Percentiles rank a stretch among this genome's conserved stretches.
Conservation (phyloP, 352 stramenopile genomes). For the Phytophthora fragariaefolia region DNA sequence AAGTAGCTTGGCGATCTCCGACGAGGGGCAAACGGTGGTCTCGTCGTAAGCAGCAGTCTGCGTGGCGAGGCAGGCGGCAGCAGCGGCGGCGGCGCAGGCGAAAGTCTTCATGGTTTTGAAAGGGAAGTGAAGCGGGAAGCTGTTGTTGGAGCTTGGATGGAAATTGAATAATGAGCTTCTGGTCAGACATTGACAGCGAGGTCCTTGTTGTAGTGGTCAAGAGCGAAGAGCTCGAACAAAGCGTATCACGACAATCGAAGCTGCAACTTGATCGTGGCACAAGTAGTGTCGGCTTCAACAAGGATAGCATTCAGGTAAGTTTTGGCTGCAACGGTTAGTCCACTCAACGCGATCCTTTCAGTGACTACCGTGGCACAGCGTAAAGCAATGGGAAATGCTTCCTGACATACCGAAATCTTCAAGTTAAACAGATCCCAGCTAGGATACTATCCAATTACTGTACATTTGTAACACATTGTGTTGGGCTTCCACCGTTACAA, state of each 20-base stretch:
- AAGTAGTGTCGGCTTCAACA: slow-evolving; percentile 18
- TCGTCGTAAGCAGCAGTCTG: slow-evolving; percentile 37
- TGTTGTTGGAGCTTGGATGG: slow-evolving; percentile 43
- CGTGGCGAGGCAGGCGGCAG: slow-evolving; percentile 33
- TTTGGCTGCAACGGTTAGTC: slow-evolving; percentile 2
- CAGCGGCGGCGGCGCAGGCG: slow-evolving; percentile 28
- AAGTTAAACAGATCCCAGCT: slow-evolving; percentile 22
- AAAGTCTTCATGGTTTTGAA: slow-evolving; percentile 52
- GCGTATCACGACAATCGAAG: background rate
- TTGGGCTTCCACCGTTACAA: slow-evolving; percentile 9
- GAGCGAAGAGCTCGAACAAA: slow-evolving; percentile 4
- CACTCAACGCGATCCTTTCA: slow-evolving; percentile 1
- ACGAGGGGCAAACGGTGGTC: slow-evolving; percentile 32
- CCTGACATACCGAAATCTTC: slow-evolving; percentile 21
- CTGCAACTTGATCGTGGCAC: slow-evolving; percentile 6
- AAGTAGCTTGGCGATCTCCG: slow-evolving; percentile 44
- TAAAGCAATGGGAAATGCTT: slow-evolving; percentile 22
- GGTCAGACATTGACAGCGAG: background rate
- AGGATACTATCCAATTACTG: slow-evolving; percentile 4
- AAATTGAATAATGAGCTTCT: slow-evolving; percentile 47
- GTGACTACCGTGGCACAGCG: slow-evolving; percentile 22
- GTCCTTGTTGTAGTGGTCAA: background rate
- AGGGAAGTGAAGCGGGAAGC: slow-evolving; percentile 12
- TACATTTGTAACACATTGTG: no score
- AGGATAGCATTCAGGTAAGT: slow-evolving; percentile 8